Conservation (phyloP, 2,329 filamentous ascomycete species). For the Nannizziopsis arthrosporioides region DNA sequence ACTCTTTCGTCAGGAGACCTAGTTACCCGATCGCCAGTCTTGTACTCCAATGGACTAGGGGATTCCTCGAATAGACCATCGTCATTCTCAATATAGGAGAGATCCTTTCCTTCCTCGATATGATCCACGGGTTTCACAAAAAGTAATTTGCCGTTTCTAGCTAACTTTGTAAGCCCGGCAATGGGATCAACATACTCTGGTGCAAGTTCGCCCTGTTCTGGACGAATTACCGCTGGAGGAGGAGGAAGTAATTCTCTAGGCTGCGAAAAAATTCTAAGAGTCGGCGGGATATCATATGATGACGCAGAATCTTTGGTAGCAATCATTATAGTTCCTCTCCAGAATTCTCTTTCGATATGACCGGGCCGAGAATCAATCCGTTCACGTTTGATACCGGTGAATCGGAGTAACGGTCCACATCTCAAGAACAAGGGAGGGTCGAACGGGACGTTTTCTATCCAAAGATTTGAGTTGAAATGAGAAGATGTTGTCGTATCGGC, state of each 20-base stretch:
- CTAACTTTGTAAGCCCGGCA: slow-evolving; percentile 74
- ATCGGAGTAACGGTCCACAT: slow-evolving; percentile 81
- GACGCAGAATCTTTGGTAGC: slow-evolving; percentile 78
- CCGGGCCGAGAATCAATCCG: slow-evolving; percentile 25
- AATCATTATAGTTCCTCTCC: slow-evolving; percentile 92
- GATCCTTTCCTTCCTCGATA: slow-evolving; percentile 62
- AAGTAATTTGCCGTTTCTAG: slow-evolving; percentile 70
- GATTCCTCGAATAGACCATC: slow-evolving; percentile 68
- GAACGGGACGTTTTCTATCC: slow-evolving; percentile 50
- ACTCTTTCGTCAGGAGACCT: slow-evolving; percentile 39
- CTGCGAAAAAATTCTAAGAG: slow-evolving; percentile 73
- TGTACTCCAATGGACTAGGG: slow-evolving; percentile 34
- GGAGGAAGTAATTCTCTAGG: slow-evolving; percentile 71
- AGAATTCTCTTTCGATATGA: slow-evolving; percentile 57
- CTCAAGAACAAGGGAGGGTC: slow-evolving; percentile 74
- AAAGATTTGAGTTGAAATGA: slow-evolving; percentile 25
- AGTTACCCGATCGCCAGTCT: slow-evolving; percentile 28
- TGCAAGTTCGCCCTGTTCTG: slow-evolving; percentile 50
- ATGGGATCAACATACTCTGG: slow-evolving; percentile 80
- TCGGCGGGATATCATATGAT: slow-evolving; percentile 66
- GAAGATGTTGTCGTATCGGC: not conserved
- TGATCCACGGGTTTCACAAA: slow-evolving; percentile 86
- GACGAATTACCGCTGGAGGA: slow-evolving; percentile 57
- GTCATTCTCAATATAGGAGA: slow-evolving; percentile 69
- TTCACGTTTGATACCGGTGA: slow-evolving; percentile 64